phyloP scores from a whole-genome alignment of 2,329 filamentous ascomycete genomes.

The Thelonectria discophora region DNA sequence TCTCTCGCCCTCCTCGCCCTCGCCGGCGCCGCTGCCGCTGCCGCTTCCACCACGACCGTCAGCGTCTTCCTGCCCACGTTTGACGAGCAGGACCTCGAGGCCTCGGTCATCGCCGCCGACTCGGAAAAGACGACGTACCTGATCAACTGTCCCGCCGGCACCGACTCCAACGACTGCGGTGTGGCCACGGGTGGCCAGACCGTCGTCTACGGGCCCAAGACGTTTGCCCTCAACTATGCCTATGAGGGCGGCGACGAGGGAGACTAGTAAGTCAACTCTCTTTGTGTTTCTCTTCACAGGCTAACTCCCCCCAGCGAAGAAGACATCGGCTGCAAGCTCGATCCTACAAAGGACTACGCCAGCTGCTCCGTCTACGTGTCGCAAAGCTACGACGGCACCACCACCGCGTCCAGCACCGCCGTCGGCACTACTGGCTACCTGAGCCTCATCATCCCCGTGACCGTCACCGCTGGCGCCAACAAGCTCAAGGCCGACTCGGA shows the following conservation, averaged over 20 bases:
- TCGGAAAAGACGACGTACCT: slow-evolving; percentile 43
- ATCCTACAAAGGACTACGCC: slow-evolving; percentile 36
- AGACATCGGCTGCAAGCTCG: slow-evolving; percentile 38
- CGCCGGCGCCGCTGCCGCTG: slow-evolving; percentile 28
- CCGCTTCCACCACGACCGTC: slow-evolving; percentile 42
- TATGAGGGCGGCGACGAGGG: slow-evolving; percentile 24
- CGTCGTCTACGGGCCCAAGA: slow-evolving; percentile 43
- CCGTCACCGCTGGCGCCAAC: slow-evolving; percentile 50
- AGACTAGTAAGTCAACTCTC: slow-evolving; percentile 28
- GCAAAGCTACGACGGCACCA: slow-evolving; percentile 4
- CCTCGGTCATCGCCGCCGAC: slow-evolving; percentile 44
- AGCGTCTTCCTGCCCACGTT: slow-evolving; percentile 41
- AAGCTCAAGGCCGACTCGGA: slow-evolving; percentile 42
- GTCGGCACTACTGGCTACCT: slow-evolving; percentile 32
- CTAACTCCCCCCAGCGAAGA: slow-evolving; percentile 25
- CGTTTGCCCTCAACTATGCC: slow-evolving; percentile 33
- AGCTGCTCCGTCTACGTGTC: slow-evolving; percentile 34
- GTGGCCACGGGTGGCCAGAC: slow-evolving; percentile 29
- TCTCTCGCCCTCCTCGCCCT: slow-evolving; percentile 40
- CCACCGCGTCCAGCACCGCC: slow-evolving; percentile 6
- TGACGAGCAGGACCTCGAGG: slow-evolving; percentile 37
- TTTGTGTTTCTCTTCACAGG: too few species aligned
- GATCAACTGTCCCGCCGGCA: slow-evolving; percentile 38
- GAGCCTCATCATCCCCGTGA: slow-evolving; percentile 42
- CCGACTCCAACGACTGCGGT: slow-evolving; percentile 39